phyloP scores from a whole-genome alignment of 2,329 filamentous ascomycete genomes.

The Botryotinia convoluta region DNA sequence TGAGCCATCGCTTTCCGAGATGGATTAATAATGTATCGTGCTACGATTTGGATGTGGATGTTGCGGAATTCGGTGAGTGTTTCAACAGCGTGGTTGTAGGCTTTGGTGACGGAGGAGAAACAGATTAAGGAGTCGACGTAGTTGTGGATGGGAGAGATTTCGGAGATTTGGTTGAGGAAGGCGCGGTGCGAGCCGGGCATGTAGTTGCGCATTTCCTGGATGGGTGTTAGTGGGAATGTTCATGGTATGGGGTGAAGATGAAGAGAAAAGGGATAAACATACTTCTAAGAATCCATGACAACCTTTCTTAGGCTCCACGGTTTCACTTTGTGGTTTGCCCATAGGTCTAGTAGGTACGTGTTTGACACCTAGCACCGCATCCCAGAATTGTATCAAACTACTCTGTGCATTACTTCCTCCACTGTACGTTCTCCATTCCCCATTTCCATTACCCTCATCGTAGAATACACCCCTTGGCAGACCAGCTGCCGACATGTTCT shows the following conservation, averaged over 20 bases:
- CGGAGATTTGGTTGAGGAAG: constrained; percentile 70
- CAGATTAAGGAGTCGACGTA: constrained; percentile 55
- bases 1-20: constrained; percentile 46
- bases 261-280: background rate
- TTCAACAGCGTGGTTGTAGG: constrained; percentile 72
- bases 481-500: constrained; percentile 85
- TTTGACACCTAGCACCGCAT: constrained; percentile 79
- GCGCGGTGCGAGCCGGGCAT: constrained; percentile 83
- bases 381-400: constrained; percentile 90
- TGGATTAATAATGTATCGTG: constrained; percentile 84
- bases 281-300: constrained; percentile 30
- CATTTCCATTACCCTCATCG: constrained; percentile 66
- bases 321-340: constrained; percentile 34
- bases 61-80: constrained; percentile 76
- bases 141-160: constrained; percentile 70
- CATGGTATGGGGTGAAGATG: background rate
- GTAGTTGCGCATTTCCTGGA: constrained; percentile 73
- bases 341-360: constrained; percentile 49
- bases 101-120: constrained; percentile 46
- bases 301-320: constrained; percentile 23
- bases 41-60: constrained; percentile 86
- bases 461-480: constrained; percentile 82
- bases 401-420: constrained; percentile 93
- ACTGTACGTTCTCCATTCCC: constrained; percentile 72
- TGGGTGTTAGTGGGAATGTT: background rate